phyloP scores from a whole-genome alignment of 345 rosid species.

The Cochlearia excelsa region DNA sequence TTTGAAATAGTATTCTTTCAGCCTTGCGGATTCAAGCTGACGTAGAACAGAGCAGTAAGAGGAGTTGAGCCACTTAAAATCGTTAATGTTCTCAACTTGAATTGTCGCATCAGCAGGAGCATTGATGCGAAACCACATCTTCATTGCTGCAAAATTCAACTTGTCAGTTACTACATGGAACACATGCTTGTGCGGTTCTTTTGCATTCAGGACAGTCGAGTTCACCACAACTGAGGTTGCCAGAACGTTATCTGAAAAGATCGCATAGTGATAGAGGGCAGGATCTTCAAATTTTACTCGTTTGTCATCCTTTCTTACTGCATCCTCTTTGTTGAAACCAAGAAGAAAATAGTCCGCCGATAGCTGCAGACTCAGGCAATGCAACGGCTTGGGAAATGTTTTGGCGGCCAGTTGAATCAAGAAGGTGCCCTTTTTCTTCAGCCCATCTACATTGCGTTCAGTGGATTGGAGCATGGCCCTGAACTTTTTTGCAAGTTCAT shows the following conservation, averaged over 20 bases:
- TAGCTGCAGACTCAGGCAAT: slow-evolving; percentile 85
- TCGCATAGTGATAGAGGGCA: slow-evolving; percentile 86
- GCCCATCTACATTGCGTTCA: slow-evolving; percentile 54
- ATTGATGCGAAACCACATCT: slow-evolving; percentile 68
- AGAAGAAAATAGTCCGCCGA: slow-evolving; percentile 68
- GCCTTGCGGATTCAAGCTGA: slow-evolving; percentile 80
- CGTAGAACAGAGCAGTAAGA: slow-evolving; percentile 81
- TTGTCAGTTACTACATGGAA: slow-evolving; percentile 96
- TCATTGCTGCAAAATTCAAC: slow-evolving; percentile 70
- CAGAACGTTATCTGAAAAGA: slow-evolving; percentile 90
- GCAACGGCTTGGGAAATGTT: slow-evolving; percentile 83
- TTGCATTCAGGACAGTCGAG: slow-evolving; percentile 68
- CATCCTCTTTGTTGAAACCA: slow-evolving; percentile 42
- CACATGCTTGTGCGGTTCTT: slow-evolving; percentile 78
- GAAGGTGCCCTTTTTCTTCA: slow-evolving; percentile 81
- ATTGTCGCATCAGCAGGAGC: slow-evolving; percentile 58
- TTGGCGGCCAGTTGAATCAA: slow-evolving; percentile 97
- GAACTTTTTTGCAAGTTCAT: slow-evolving; percentile 64
- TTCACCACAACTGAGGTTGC: slow-evolving; percentile 96
- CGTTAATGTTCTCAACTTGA: slow-evolving; percentile 67
- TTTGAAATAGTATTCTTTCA: slow-evolving; percentile 81
- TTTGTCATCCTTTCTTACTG: slow-evolving; percentile 37
- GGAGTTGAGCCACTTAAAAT: slow-evolving; percentile 80
- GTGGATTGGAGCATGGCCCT: slow-evolving; percentile 83
- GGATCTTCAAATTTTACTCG: slow-evolving; percentile 63